Conservation (phyloP, 768 basidiomycete species). For the Leccinum incarnatum region DNA sequence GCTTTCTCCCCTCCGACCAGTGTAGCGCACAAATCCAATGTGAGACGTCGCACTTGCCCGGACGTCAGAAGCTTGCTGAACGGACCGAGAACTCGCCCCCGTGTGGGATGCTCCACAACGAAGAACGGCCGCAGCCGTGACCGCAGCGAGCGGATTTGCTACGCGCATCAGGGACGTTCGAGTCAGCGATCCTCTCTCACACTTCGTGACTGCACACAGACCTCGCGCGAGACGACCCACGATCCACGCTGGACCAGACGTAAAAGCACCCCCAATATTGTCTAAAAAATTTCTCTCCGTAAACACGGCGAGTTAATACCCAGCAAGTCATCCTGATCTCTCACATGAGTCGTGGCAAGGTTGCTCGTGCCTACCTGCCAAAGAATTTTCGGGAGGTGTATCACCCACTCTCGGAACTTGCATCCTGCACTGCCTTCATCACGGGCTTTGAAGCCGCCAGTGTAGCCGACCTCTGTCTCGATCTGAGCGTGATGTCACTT, state of each 20-base stretch:
- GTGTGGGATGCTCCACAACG: slow-evolving; percentile 67
- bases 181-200: slow-evolving; percentile 4
- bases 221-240: slow-evolving; percentile 42
- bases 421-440: slow-evolving; percentile 21
- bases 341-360: slow-evolving; percentile 58
- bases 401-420: slow-evolving; percentile 62
- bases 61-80: slow-evolving; percentile 61
- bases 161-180: slow-evolving; percentile 18
- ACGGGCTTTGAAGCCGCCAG: slow-evolving; percentile 44
- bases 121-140: slow-evolving; percentile 79
- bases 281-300: slow-evolving; percentile 31
- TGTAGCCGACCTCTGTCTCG: slow-evolving; percentile 52
- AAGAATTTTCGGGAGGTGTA: slow-evolving; percentile 72
- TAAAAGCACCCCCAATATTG: slow-evolving; percentile 62
- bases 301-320: background rate
- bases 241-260: slow-evolving; percentile 56
- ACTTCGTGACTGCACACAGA: slow-evolving; percentile 27
- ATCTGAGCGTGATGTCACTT: slow-evolving; percentile 42
- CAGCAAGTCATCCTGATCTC: slow-evolving; percentile 6
- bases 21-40: slow-evolving; percentile 56
- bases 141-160: slow-evolving; percentile 51
- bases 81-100: slow-evolving; percentile 74
- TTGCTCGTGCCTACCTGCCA: slow-evolving; percentile 80
- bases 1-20: slow-evolving; percentile 19
- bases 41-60: slow-evolving; percentile 47